Percentiles rank a stretch among this genome's conserved stretches.
Evolutionary conservation across 139 green algal genomes (phyloP).

Genomic region (Mesotaenium endlicherianum): DNA sequence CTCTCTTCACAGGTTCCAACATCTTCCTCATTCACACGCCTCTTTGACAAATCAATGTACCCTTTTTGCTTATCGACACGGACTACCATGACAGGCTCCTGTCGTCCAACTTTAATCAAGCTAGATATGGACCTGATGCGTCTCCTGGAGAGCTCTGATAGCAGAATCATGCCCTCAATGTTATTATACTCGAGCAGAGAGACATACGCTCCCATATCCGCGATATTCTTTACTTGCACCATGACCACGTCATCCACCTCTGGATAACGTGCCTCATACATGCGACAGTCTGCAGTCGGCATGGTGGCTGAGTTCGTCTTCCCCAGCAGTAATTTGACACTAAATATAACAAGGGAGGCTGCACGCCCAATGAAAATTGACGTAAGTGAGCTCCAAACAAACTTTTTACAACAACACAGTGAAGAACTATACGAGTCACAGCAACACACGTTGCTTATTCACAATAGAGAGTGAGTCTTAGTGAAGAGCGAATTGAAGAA

Average conservation of each 20-base stretch:
- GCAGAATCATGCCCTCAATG: constrained; percentile 97
- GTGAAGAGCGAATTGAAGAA: too few species aligned
- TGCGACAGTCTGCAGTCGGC: constrained; percentile 68
- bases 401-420: too few species aligned
- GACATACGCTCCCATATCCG: constrained; percentile 99
- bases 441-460: too few species aligned
- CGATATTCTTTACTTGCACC: constrained; percentile 77
- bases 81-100: constrained; percentile 99
- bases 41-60: constrained; percentile 99
- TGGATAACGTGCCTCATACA: constrained; percentile 94
- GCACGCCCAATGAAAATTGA: too few species aligned
- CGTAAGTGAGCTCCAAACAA: too few species aligned
- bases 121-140: constrained; percentile 98
- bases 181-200: constrained; percentile 88
- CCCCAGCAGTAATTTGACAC: too few species aligned
- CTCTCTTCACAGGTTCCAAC: constrained; percentile 84
- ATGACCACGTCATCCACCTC: constrained; percentile 98
- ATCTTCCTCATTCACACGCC: constrained; percentile 92
- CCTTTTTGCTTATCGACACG: constrained; percentile 99
- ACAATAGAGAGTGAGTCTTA: too few species aligned
- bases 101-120: constrained; percentile 97
- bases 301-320: constrained; percentile 30
- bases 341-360: too few species aligned
- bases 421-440: too few species aligned
- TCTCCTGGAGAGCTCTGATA: constrained; percentile 95